phyloP scores from a whole-genome alignment of 2,329 filamentous ascomycete species.

The Cladosporium sp. region DNA sequence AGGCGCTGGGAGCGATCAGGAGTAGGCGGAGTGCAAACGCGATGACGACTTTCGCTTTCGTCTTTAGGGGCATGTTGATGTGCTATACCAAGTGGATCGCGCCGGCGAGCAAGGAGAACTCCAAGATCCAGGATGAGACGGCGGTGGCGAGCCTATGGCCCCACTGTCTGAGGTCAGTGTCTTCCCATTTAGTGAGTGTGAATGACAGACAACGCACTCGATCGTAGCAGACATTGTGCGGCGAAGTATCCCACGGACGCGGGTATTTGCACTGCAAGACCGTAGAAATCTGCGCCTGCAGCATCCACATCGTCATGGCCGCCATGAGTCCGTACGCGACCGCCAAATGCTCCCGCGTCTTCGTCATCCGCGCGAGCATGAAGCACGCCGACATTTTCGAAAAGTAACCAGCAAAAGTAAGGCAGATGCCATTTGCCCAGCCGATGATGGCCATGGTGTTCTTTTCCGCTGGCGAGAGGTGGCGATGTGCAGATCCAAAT shows the following conservation, averaged over 20 bases:
- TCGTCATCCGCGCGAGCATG: conserved; percentile 31
- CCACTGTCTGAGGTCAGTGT: conserved; percentile 12
- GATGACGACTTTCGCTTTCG: conserved; percentile 28
- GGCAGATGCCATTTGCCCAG: conserved; percentile 26
- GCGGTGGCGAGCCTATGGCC: conserved; percentile 24
- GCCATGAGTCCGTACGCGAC: conserved; percentile 24
- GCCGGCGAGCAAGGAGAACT: conserved; percentile 25
- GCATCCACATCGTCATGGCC: conserved; percentile 22
- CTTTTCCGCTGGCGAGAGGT: conserved; percentile 9
- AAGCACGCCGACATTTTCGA: conserved; percentile 30
- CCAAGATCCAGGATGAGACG: conserved; percentile 25
- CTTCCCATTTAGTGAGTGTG: background rate
- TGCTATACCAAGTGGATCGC: conserved; percentile 29
- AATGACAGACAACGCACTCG: conserved; percentile 10
- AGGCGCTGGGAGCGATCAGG: conserved; percentile 11
- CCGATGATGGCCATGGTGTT: conserved; percentile 21
- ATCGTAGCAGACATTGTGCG: conserved; percentile 22
- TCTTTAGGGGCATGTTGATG: conserved; percentile 28
- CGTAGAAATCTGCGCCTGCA: conserved; percentile 21
- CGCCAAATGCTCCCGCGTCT: conserved; percentile 22
- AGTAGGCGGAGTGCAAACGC: conserved; percentile 30
- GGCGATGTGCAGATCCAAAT: conserved; percentile 23
- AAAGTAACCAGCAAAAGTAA: conserved; percentile 23
- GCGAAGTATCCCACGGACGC: conserved; percentile 26
- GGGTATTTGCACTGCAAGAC: conserved; percentile 30